phyloP scores from a whole-genome alignment of 1,284 basidiomycete species.

The Pseudozyma hubeiensis region DNA sequence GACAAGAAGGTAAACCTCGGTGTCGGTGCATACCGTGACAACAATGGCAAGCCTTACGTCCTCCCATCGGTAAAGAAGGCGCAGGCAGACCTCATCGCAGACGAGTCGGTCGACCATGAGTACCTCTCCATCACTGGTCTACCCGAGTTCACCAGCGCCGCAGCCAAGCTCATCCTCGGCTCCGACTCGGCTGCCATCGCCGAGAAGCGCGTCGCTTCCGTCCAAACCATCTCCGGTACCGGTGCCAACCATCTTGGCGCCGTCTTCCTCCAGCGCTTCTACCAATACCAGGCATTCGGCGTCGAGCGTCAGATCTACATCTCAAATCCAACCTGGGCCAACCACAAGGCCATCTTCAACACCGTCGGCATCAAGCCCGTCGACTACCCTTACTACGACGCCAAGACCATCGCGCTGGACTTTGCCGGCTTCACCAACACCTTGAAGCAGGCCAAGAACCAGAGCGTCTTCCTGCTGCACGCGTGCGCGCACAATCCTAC shows the following conservation, averaged over 20 bases:
- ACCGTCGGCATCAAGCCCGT: slow-evolving; percentile 83
- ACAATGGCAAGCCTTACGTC: slow-evolving; percentile 70
- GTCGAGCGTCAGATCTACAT: slow-evolving; percentile 75
- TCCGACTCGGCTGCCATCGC: slow-evolving; percentile 78
- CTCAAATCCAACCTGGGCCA: slow-evolving; percentile 94
- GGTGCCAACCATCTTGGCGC: slow-evolving; percentile 94
- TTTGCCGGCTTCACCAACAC: slow-evolving; percentile 79
- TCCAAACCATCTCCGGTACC: slow-evolving; percentile 88
- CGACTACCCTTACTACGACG: slow-evolving; percentile 90
- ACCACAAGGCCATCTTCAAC: slow-evolving; percentile 88
- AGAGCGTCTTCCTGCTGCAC: slow-evolving; percentile 88
- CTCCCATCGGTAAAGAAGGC: slow-evolving; percentile 74
- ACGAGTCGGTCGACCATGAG: slow-evolving; percentile 86
- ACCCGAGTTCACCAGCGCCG: slow-evolving; percentile 81
- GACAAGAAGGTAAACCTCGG: slow-evolving; percentile 91
- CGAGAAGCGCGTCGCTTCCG: slow-evolving; percentile 72
- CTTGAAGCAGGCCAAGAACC: slow-evolving; percentile 73
- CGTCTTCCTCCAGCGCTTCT: slow-evolving; percentile 87
- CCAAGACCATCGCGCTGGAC: slow-evolving; percentile 87
- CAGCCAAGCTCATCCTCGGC: slow-evolving; percentile 85
- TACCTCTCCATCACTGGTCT: slow-evolving; percentile 92
- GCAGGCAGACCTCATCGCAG: slow-evolving; percentile 77
- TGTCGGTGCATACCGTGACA: slow-evolving; percentile 70
- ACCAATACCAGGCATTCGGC: slow-evolving; percentile 71
- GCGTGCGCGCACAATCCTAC: slow-evolving; percentile 97